phyloP scores from a whole-genome alignment of 2,329 filamentous ascomycete species.

The Fusarium sp. region DNA sequence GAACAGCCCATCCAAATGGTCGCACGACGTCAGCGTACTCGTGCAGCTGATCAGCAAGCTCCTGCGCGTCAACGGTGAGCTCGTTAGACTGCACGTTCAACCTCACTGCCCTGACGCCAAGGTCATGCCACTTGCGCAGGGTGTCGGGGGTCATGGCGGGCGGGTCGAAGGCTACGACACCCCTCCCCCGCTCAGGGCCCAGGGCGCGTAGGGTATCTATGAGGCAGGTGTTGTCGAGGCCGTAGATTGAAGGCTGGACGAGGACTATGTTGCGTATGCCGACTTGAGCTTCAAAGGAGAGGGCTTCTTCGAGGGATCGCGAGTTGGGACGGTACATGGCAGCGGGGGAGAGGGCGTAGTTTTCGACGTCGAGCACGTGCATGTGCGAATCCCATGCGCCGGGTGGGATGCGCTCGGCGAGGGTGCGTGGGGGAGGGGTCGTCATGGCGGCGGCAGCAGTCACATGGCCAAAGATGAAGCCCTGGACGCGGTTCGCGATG shows the following conservation, averaged over 20 bases:
- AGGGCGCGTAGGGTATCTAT: constrained; percentile 61
- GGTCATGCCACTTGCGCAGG: constrained; percentile 60
- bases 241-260: constrained; percentile 69
- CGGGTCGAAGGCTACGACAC: constrained; percentile 65
- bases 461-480: not conserved
- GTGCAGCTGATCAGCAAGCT: constrained; percentile 54
- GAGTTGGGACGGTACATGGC: constrained; percentile 61
- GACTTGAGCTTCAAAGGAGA: constrained; percentile 58
- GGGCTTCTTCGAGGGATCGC: constrained; percentile 60
- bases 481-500: not conserved
- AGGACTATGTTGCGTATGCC: constrained; percentile 64
- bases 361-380: constrained; percentile 64
- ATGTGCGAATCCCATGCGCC: constrained; percentile 69
- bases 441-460: constrained; percentile 8
- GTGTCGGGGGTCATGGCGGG: constrained; percentile 46
- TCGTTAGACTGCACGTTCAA: constrained; percentile 65
- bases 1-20: constrained; percentile 63
- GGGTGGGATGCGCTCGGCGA: constrained; percentile 47
- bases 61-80: constrained; percentile 49
- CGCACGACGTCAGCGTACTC: constrained; percentile 60
- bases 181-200: constrained; percentile 59
- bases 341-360: constrained; percentile 56
- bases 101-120: constrained; percentile 66
- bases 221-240: constrained; percentile 65
- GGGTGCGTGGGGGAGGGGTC: not conserved